Evolutionary conservation across 2,329 filamentous ascomycete genomes (phyloP), one percentile per base, ranked within the genome.

Genomic region (Helicocarpus griseus): DNA sequence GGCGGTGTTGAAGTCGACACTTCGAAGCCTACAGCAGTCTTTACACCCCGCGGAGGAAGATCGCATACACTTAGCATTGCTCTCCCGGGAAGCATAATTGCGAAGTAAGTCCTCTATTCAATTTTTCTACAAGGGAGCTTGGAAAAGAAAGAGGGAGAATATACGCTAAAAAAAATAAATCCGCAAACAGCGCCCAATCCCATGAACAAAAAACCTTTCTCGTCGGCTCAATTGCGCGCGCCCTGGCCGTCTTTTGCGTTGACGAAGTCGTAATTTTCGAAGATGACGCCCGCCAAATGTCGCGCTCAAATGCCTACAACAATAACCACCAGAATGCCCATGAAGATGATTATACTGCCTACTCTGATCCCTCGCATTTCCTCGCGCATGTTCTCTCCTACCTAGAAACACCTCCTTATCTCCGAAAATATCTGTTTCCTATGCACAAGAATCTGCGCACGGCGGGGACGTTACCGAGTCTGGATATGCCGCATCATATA

Each of bases 401-500:
- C 69, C 80, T 94, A 54, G 89, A 95, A 68, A 86, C 86, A 4
- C 89, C 89, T 28, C 87, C 88, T 1, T 85, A 93, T 68, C 82
- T 95, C 69, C 82, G 87, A 60, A 83, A 83, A 64, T 70, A 77
- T 1, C 75, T 95, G 3, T 91, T 94, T 60, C 83, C 85, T 1
- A 73, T 89, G 56, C 88, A 94, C 63, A 82, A 86, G 8, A 90
- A 94, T 63, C 74, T 94, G 39, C 76, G 80, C 36, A 80, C 81
- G 11, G 87, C 86, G 36, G 87, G 87, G 6, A 76, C 83, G 36
- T 72, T 94, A 26, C 86, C 86, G 0, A 87, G 80, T 61, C 72
- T 94, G 52, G 89, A 94, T 65, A 88, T 93, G 77, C 89, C 89
- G 14, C 87, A 91, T 65, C 89, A 95, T 67, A 76, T 89, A 7